Evolutionary conservation across 768 basidiomycete species (phyloP), one percentile per base, ranked within the genome.

Genomic region (Boletus tylopilopsis): DNA sequence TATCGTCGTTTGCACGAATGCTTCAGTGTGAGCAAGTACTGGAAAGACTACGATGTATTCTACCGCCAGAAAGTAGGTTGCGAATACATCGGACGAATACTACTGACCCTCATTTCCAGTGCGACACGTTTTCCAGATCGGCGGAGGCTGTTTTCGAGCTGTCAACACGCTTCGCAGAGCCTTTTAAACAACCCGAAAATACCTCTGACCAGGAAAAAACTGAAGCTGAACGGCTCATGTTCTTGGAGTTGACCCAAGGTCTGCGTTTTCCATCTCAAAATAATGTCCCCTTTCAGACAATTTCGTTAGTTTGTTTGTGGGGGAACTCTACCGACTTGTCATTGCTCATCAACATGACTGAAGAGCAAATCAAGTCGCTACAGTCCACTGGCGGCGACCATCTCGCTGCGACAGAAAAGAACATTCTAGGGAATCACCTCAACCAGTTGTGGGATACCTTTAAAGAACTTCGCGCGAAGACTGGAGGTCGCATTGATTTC

Each of bases 281-380:
- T 24, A 19, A 35, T n/a, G 4, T 29, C 48, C 7, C 46, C 30
- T 6, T 56, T 34, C 5, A 2, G 10, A n/a, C n/a, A 44, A 13
- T 29, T 46, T 47, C 39, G 29, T n/a, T 42, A 90, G 92, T 96
- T 45, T 95, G 93, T 64, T 77, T 95, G 12, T 96, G 94, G 94
- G 94, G 94, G 15, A 96, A 97, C 71, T 93, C 94, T 9, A 97
- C 94, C 42, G 94, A 96, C 69, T 76, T 96, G 42, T 95, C 93
- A 3, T 78, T 97, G 32, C 76, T 96, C 50, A 97, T 96, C 68
- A 91, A 97, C 71, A 95, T 96, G 94, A 89, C 89, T 7, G 94
- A 97, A 69, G 94, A 96, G 25, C 94, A 96, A 67, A 96, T 97
- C 72, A 94, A 93, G 67, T 81, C 86, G 39, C 77, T 96, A n/a